phyloP scores from a whole-genome alignment of 345 rosid species.

The Ceriops tagal region DNA sequence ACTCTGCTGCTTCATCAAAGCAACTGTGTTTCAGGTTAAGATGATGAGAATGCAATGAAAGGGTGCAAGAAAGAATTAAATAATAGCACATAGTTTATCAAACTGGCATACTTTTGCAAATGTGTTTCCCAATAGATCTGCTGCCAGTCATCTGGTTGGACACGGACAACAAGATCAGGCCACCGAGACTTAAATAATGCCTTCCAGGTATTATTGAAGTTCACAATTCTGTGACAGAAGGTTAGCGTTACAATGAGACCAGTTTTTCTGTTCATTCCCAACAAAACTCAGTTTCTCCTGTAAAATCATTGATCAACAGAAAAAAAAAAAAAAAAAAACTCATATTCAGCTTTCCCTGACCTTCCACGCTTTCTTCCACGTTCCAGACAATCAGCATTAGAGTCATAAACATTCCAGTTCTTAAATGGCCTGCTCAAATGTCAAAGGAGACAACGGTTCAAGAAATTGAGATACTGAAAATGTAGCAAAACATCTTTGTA shows the following conservation, averaged over 20 bases:
- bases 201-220: slow-evolving; percentile 57
- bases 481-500: not conserved
- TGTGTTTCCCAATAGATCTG: slow-evolving; percentile 80
- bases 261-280: no score
- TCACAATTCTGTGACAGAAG: slow-evolving; percentile 38
- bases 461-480: not conserved
- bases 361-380: slow-evolving; percentile 63
- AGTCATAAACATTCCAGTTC: slow-evolving; percentile 42
- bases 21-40: slow-evolving; percentile 54
- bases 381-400: slow-evolving; percentile 27
- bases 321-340: not conserved
- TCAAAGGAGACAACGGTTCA: not conserved
- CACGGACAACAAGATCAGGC: slow-evolving; percentile 37
- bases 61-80: not conserved
- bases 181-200: slow-evolving; percentile 59
- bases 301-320: not conserved
- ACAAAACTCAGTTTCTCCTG: no score
- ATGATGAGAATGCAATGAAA: not conserved
- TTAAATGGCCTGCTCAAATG: slow-evolving; percentile 52
- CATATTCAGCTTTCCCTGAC: slow-evolving; percentile 25
- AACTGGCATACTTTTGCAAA: slow-evolving; percentile 54
- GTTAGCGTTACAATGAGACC: not conserved
- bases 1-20: slow-evolving; percentile 78
- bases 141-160: slow-evolving; percentile 56
- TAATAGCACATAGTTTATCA: slow-evolving; percentile 9